A percentile compares a stretch with the other conserved stretches of the same genome.
Evolutionary conservation across 179 eudicot genomes (phyloP).

Genomic region (Pouteria campechiana): DNA sequence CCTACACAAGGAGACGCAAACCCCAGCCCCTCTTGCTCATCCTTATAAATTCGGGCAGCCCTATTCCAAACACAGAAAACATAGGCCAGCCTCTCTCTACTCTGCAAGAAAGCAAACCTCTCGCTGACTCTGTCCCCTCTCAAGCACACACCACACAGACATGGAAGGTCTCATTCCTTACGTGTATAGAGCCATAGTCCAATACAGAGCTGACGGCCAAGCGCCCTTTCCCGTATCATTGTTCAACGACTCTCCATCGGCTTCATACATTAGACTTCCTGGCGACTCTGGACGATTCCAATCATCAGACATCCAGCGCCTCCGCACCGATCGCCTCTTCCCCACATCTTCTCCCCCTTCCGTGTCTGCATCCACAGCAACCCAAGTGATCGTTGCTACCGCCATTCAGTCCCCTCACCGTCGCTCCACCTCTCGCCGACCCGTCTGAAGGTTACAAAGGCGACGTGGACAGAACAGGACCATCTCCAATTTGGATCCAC

Average conservation of each 20-base stretch:
- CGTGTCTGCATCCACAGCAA: slow-evolving; percentile 9
- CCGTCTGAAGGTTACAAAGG: too few species aligned
- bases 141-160: too few species aligned
- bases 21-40: too few species aligned
- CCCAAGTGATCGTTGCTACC: slow-evolving; percentile 13
- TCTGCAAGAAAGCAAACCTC: slow-evolving; percentile 12
- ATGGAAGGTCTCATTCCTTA: slow-evolving; percentile 38
- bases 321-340: slow-evolving; percentile 11
- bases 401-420: slow-evolving; percentile 23
- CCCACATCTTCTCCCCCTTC: slow-evolving; percentile 9
- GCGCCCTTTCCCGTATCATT: slow-evolving; percentile 1
- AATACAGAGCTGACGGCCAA: slow-evolving; percentile 22
- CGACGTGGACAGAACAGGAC: too few species aligned
- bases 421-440: slow-evolving; percentile 22
- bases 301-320: slow-evolving; percentile 6
- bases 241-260: slow-evolving; percentile 13
- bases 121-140: background rate
- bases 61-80: too few species aligned
- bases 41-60: too few species aligned
- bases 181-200: slow-evolving; percentile 31
- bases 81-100: slow-evolving; percentile 17
- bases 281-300: slow-evolving; percentile 35
- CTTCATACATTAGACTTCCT: slow-evolving; percentile 33
- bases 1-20: too few species aligned
- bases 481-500: too few species aligned